Conservation (phyloP, 306 rosid species). For the Clitoria ternatea region DNA sequence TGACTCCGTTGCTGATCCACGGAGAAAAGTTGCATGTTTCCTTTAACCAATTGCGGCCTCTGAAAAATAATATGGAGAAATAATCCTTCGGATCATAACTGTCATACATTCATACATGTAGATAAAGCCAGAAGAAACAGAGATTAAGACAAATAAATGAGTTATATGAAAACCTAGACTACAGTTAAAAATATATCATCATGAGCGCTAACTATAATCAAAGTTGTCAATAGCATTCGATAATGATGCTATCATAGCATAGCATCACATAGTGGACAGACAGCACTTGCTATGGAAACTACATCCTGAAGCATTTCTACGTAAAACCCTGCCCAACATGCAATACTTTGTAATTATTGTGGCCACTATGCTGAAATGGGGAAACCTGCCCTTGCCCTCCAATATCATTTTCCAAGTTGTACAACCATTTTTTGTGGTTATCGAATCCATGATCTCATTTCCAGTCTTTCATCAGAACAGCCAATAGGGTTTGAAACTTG, state of each 20-base stretch:
- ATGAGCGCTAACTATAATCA: background rate
- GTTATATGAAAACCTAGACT: constrained; percentile 1
- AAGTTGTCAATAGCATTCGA: background rate
- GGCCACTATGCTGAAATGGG: background rate
- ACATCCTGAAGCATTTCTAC: background rate
- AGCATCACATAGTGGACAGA: background rate
- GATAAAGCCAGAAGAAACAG: background rate
- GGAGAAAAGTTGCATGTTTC: constrained; percentile 96
- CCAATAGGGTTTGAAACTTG: background rate
- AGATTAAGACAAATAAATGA: background rate
- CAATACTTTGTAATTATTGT: background rate
- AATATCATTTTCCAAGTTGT: background rate
- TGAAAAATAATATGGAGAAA: constrained; percentile 29
- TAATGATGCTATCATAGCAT: background rate
- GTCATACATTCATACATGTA: background rate
- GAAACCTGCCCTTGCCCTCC: background rate
- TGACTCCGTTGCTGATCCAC: constrained; percentile 99
- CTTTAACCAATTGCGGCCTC: constrained; percentile 97
- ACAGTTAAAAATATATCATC: background rate
- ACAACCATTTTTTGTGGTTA: background rate
- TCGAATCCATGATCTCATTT: background rate
- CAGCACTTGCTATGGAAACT: background rate
- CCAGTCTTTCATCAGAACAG: background rate
- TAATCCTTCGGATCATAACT: background rate
- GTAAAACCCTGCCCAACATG: background rate